phyloP scores from a whole-genome alignment of 1,284 basidiomycete species.

The Meira miltonrushii region DNA sequence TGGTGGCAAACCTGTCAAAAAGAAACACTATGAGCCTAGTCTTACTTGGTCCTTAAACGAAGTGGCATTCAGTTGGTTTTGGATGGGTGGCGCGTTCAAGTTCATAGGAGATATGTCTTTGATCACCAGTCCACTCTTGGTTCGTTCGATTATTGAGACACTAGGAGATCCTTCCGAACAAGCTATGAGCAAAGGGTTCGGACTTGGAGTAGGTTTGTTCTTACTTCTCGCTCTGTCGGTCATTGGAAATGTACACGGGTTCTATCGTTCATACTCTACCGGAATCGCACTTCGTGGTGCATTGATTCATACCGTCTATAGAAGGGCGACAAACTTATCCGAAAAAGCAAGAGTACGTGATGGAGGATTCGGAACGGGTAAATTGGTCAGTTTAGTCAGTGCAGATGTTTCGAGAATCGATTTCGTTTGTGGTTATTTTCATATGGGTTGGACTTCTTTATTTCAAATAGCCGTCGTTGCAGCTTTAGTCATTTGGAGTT shows the following conservation, averaged over 20 bases:
- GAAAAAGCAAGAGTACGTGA: slow-evolving; percentile 15
- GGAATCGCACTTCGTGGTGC: slow-evolving; percentile 23
- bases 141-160: slow-evolving; percentile 62
- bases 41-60: slow-evolving; percentile 26
- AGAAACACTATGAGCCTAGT: slow-evolving; percentile 11
- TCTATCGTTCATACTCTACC: slow-evolving; percentile 22
- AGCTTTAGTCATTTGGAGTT: slow-evolving; percentile 40
- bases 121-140: slow-evolving; percentile 29
- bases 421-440: slow-evolving; percentile 25
- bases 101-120: slow-evolving; percentile 16
- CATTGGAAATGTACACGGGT: slow-evolving; percentile 26
- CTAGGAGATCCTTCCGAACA: slow-evolving; percentile 67
- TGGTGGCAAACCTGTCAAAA: too few species aligned
- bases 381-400: slow-evolving; percentile 69
- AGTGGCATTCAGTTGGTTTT: slow-evolving; percentile 22
- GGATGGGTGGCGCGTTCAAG: slow-evolving; percentile 25
- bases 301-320: slow-evolving; percentile 24
- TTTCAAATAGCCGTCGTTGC: slow-evolving; percentile 25
- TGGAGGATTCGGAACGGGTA: slow-evolving; percentile 57
- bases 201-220: slow-evolving; percentile 61
- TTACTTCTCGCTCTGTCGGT: slow-evolving; percentile 22
- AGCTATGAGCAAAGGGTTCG: slow-evolving; percentile 60
- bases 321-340: slow-evolving; percentile 20
- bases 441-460: slow-evolving; percentile 27
- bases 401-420: slow-evolving; percentile 50